Evolutionary conservation across 176 grass and related monocot species (phyloP), one percentile per base, ranked within the genome.

Genomic region (Hordeum marinum): DNA sequence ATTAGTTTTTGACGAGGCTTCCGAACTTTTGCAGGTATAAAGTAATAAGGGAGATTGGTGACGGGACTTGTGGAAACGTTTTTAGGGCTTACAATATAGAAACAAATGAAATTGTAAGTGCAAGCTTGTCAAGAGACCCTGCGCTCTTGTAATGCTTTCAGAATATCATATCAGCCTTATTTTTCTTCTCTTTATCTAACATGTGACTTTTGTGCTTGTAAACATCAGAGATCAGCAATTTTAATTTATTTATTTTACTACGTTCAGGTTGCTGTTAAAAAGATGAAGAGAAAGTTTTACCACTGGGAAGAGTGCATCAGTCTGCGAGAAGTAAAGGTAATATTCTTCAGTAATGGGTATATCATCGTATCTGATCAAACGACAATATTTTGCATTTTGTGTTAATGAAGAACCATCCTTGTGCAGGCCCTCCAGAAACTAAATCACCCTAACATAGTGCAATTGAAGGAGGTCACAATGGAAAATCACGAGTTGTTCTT

Each of bases 231-330:
- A 64, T 27, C 42, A 24, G 43, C 45, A 18, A 37, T 87, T 88
- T 23, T 21, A 52, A 21, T 52, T 21, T 55, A 21, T 41, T 61
- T n/a, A n/a, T 43, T 10, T 77, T 11, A 54, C 59, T 76, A 24
- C 64, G 26, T 85, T 54, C 84, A 97, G 95, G 92, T 97, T 88
- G 95, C 95, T 81, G 88, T 97, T 83, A 97, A 97, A 88, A 97
- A 90, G 82, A 97, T 97, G 90, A 97, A 97, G 85, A 93, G 95
- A 86, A 94, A 97, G 55, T 97, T 97, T 67, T 86, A 88, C 72
- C 88, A 74, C 24, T 91, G 88, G 88, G 92, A 97, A 78, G 95
- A 97, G 54, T 94, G 92, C 41, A 84, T 92, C 69, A 91, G 80
- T 83, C 79, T 97, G 27, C 84, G 95, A 79, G 95, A 97, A 89